Base-by-base conservation (phyloP, 768 basidiomycete genomes). In the Lyophyllum decastes region DNA sequence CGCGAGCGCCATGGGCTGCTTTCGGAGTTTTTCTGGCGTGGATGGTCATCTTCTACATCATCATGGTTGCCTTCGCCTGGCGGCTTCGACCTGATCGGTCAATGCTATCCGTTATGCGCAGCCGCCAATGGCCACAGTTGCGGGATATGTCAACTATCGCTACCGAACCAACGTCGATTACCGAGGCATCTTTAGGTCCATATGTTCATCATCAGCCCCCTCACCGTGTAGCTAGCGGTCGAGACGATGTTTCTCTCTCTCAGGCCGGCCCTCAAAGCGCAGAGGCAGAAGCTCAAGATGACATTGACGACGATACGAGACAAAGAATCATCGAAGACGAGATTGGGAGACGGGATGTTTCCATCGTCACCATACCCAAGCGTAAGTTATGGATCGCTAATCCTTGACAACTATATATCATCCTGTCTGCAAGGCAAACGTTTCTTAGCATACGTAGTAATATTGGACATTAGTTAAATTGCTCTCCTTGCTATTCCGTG, bases 271-370 rank as follows among this genome's bases (percentile, higher is more conserved):
- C 79, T 45, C 77, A 76, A 50, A 83, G 79, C 59, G 76, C 75
- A 48, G 85, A 83, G 33, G 79, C 78, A 7, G 82, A 82, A 11
- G 78, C 83, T 10, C 87, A 90, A 19, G 86, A 88, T 27, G 88
- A 90, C 47, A 76, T 88, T 54, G 90, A 92, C 62, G 90, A 92
- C 61, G 85, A 88, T 49, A 80, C 84, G 12, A 78, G 86, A 58
- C 90, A 92, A 68, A 79, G 84, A 58, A 78, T 83, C 63, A 91
- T 92, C 33, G 92, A 93, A 68, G 86, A 88, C 56, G 91, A 93
- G 71, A 90, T 94, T 82, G 84, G 79, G 38, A 78, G 90, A 62
- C 82, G 92, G 49, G 90, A 93, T 61, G 90, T 93, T 27, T 89
- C 88, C n/a, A 90, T 93, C 65, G 83, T 93, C 59, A 87, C 85